These are phyloP conservation scores for Solanum lignicaule DNA, from an alignment of 257 asterid species.

Conservation along the genomic window DNA sequence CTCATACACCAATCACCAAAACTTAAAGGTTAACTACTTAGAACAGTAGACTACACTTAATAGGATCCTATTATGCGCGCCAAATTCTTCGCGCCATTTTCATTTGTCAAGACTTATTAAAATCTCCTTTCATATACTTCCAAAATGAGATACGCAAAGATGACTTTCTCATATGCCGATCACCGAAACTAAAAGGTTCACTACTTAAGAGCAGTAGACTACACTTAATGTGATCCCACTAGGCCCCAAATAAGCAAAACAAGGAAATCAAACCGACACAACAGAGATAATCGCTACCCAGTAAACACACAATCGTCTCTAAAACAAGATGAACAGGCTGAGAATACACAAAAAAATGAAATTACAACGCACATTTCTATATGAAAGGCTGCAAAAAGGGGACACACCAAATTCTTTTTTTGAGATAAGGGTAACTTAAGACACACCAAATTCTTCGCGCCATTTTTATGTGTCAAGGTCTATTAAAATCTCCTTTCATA, in stretches of 20 bases:
- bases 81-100: not conserved
- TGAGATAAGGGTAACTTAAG: too few species aligned
- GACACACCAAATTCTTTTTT: not conserved
- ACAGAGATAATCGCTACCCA: not conserved
- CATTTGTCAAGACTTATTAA: not conserved
- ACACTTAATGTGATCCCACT: not conserved
- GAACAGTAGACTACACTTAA: not conserved
- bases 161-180: not conserved
- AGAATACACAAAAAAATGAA: not conserved
- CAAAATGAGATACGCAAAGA: not conserved
- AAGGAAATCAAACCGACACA: not conserved
- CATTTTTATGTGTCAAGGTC: too few species aligned
- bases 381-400: not conserved
- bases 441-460: too few species aligned
- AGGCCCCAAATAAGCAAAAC: not conserved
- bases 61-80: not conserved
- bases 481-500: too few species aligned
- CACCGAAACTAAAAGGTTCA: not conserved
- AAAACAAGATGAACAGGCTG: not conserved
- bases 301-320: not conserved
- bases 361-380: not conserved
- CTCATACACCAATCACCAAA: not conserved
- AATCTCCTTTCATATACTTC: not conserved
- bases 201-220: not conserved
- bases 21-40: not conserved